Base-by-base conservation (phyloP, 169 alveolate species). In the Blepharisma undulans region DNA sequence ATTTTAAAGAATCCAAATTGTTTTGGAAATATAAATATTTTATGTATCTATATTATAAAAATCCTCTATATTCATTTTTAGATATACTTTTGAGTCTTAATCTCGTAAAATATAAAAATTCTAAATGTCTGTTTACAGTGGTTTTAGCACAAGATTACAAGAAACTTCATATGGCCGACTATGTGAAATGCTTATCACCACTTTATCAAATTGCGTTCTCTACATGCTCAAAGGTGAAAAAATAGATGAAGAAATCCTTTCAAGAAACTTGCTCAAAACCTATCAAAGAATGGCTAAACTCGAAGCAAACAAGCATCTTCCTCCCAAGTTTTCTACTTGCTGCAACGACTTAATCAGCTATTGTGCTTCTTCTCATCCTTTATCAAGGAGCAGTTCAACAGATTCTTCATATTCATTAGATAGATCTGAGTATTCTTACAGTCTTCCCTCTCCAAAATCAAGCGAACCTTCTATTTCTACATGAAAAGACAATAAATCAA, bases 121-220 rank as follows among this genome's bases (percentile, higher is more conserved):
- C 10, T 48, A 82, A 59, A 82, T 82, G 89, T 82, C 89, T 21
- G 48, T 82, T 82, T 82, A 82, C 22, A 82, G 89, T 59, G 89
- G 89, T 4, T 82, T 82, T 30, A 32, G 76, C 29, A 82, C 89
- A 32, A 21, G 89, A 34, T 21, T 32, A 4, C 89, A 82, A 82
- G 89, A 82, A 82, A 82, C 89, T 82, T 30, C 27, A 22, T 82
- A 82, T 30, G 89, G 89, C 12, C 32, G 60, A 30, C 78, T 82
- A 12, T 48, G 78, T n/a, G 89, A 82, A 82, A 33, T n/a, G 22
- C 76, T 82, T 8, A 59, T 82, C 36, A 22, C 30, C 33, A 34
- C 27, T 27, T 22, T 82, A 29, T 27, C 74, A 32, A 60, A 34
- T 22, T n/a, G 77, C 12, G 77, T 82, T 33, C 29, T 82, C 25